These are phyloP conservation scores for Bryoglossum gracile DNA, from an alignment of 495 filamentous ascomycete genomes.

Conservation along the genomic window DNA sequence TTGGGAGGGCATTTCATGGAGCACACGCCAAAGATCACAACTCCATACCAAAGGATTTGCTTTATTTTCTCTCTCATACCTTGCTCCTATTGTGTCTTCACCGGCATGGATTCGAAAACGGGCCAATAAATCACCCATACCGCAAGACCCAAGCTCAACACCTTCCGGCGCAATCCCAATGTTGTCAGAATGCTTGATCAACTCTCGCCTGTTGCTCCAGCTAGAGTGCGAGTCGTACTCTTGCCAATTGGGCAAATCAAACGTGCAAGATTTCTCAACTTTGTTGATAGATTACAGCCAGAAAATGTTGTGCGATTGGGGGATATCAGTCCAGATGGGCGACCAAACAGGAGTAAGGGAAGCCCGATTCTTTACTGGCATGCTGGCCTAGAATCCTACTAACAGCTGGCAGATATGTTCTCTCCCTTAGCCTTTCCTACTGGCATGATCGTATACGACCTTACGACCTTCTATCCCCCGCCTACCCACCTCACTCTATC, in stretches of 20 bases:
- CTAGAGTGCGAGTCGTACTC: conserved; percentile 74
- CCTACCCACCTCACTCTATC: conserved; percentile 69
- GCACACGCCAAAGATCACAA: neutral
- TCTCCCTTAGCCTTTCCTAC: conserved; percentile 86
- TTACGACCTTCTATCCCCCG: conserved; percentile 70
- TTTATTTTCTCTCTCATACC: neutral
- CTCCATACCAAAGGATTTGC: too few species aligned
- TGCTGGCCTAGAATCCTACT: conserved; percentile 4
- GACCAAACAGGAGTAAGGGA: conserved; percentile 77
- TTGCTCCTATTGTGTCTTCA: neutral
- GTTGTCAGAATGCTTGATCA: conserved; percentile 73
- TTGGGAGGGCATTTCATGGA: conserved; percentile 2
- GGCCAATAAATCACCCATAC: too few species aligned
- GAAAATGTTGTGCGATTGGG: conserved; percentile 82
- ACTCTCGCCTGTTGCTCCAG: conserved; percentile 81
- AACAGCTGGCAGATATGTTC: conserved; percentile 67
- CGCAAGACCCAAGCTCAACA: conserved; percentile 2
- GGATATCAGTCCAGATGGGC: conserved; percentile 82
- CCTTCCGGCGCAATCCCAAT: conserved; percentile 22
- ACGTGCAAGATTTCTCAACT: conserved; percentile 68
- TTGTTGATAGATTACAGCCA: conserved; percentile 67
- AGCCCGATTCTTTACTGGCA: neutral
- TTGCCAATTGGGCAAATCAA: conserved; percentile 82
- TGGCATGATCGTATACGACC: conserved; percentile 83
- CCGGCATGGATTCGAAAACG: conserved; percentile 13